Evolutionary conservation across 352 stramenopile genomes (phyloP).

Genomic region (Pythium myriotylum): DNA sequence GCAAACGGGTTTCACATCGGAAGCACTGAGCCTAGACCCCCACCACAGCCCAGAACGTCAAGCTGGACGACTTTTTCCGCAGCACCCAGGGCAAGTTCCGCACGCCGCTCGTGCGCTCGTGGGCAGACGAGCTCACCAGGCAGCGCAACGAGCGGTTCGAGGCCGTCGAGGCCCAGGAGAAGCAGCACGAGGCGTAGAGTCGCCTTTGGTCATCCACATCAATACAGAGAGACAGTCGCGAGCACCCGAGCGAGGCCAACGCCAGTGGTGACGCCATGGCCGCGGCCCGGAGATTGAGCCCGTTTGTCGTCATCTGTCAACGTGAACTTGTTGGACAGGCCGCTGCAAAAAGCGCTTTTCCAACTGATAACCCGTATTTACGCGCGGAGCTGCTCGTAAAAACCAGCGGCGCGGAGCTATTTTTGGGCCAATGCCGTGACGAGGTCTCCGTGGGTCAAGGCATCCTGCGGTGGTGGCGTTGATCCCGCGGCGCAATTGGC

Average conservation of each 20-base stretch:
- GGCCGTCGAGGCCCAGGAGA: background rate
- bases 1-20: background rate
- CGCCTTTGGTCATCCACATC: too few relatives aligned
- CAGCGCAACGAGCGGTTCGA: constrained; percentile 50
- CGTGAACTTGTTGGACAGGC: background rate
- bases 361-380: constrained; percentile 8
- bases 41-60: constrained; percentile 50
- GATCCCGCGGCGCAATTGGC: constrained; percentile 4
- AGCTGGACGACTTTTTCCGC: constrained; percentile 78
- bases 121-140: constrained; percentile 60
- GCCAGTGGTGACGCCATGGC: constrained; percentile 1
- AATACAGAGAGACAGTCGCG: background rate
- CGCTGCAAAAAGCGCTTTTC: constrained; percentile 13
- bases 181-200: background rate
- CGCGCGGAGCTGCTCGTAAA: constrained; percentile 13
- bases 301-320: background rate
- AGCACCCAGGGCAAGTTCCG: constrained; percentile 84
- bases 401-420: constrained; percentile 6
- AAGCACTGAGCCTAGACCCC: too few relatives aligned
- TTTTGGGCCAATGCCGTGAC: constrained; percentile 30
- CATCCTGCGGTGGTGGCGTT: background rate
- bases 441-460: constrained; percentile 5
- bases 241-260: background rate
- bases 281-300: background rate
- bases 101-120: constrained; percentile 80